Percentiles rank a stretch among this genome's conserved stretches.
Evolutionary conservation across 306 rosid genomes (phyloP).

Genomic region (Crataegus laevigata): DNA sequence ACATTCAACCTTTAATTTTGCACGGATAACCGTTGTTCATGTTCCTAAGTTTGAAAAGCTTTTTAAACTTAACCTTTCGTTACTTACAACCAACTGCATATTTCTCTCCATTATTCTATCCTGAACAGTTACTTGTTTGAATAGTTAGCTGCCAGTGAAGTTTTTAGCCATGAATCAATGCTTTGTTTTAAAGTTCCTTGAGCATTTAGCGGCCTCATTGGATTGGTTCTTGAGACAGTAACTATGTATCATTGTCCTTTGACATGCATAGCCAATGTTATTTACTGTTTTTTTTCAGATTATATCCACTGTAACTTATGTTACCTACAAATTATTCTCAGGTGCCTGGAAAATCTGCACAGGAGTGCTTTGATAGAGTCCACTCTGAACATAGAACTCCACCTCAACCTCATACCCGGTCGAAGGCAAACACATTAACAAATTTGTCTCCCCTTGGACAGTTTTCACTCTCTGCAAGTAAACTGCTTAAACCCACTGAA

Average conservation of each 20-base stretch:
- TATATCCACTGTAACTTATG: not conserved
- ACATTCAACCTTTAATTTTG: not conserved
- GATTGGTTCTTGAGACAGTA: not conserved
- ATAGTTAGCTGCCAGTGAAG: not conserved
- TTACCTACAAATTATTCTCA: constrained; percentile 24
- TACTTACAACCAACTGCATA: not conserved
- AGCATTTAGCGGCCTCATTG: not conserved
- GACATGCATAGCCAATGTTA: constrained; percentile 3
- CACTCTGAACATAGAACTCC: constrained; percentile 58
- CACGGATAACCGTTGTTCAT: not conserved
- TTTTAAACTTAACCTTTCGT: not conserved
- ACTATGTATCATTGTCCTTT: not conserved
- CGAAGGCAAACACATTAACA: constrained; percentile 41
- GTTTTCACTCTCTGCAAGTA: constrained; percentile 56
- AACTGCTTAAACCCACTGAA: constrained; percentile 45
- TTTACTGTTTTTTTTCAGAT: not conserved
- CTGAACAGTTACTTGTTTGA: not conserved
- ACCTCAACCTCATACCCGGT: constrained; percentile 46
- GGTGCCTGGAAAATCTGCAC: constrained; percentile 91
- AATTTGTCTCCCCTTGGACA: constrained; percentile 37
- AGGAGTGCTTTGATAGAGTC: constrained; percentile 83
- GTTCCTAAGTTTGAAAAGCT: not conserved
- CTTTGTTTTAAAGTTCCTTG: not conserved
- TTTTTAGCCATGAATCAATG: not conserved
- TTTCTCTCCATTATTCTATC: not conserved